phyloP scores from a whole-genome alignment of 1,284 basidiomycete species.

The Takashimella tepidaria region DNA sequence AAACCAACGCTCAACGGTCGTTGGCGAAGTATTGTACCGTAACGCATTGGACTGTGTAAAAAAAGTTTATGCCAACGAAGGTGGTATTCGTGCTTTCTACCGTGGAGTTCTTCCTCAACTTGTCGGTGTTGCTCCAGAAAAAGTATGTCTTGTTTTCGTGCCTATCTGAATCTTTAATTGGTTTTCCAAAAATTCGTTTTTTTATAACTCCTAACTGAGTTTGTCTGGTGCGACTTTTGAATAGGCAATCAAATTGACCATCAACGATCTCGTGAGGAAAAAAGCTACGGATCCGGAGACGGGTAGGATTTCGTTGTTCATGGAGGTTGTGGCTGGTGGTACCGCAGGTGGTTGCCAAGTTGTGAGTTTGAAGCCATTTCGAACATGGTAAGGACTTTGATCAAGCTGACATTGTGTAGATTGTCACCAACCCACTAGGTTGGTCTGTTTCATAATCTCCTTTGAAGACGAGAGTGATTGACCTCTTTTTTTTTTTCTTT shows the following conservation, averaged over 20 bases:
- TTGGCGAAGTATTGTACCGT: conserved; percentile 89
- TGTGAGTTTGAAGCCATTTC: conserved; percentile 54
- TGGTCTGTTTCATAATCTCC: conserved; percentile 52
- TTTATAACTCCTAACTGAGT: no score
- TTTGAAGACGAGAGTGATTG: no score
- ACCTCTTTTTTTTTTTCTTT: no score
- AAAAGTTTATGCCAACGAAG: conserved; percentile 94
- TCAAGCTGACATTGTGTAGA: conserved; percentile 48
- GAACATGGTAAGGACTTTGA: not conserved
- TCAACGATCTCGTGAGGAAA: conserved; percentile 87
- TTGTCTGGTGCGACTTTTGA: no score
- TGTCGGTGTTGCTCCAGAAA: conserved; percentile 96
- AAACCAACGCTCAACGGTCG: conserved; percentile 91
- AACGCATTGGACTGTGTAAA: conserved; percentile 90
- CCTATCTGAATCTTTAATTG: no score
- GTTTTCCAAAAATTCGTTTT: no score
- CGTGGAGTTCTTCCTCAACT: conserved; percentile 92
- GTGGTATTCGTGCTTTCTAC: conserved; percentile 86
- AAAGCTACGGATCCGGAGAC: conserved; percentile 88
- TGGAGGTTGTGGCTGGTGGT: conserved; percentile 90
- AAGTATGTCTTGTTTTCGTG: no score
- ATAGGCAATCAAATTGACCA: conserved; percentile 58
- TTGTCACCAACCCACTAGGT: conserved; percentile 93
- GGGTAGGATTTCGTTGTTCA: conserved; percentile 76
- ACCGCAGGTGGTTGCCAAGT: conserved; percentile 96